Base-by-base conservation (phyloP, 2,329 filamentous ascomycete species). In the Fusarium falciforme region DNA sequence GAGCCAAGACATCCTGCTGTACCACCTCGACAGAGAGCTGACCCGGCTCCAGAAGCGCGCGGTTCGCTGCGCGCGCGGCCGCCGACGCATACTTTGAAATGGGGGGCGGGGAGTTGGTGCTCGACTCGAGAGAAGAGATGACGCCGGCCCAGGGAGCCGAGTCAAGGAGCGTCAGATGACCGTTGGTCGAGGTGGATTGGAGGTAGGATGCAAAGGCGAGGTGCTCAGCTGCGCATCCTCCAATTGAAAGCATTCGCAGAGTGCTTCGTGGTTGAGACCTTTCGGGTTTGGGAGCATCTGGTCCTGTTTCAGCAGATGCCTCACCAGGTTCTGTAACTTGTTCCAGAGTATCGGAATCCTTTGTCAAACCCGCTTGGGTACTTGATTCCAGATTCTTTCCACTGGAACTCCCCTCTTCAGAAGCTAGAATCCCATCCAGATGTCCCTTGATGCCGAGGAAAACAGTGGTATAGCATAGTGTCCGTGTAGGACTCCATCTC, bases 401-500 rank as follows among this genome's bases (percentile, higher is more conserved):
- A 40, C 10, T 14, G 14, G n/a, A 31, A 12, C 12, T n/a, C 35
- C 42, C 67, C 6, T 71, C 44, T 12, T 58, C 55, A 17, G 42
- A 10, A 22, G 66, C 40, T 52, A 68, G 38, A 6, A 85, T 76
- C 31, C 64, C 68, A 29, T 80, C 74, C 3, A 87, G 71, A 31
- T 86, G 75, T 1, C 72, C 67, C 11, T 72, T 68, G 14, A 89
- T 78, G 9, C 78, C 79, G 58, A 82, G 68, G 40, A 92, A 81
- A n/a, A 91, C 83, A 4, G 83, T 79, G n/a, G 90, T 86, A 83
- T 98, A 98, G 72, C 92, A 94, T 61, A 98, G 84, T 0, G 95
- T 93, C 62, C 96, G 88, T 61, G 93, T 93, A 2, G 96, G 94
- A 82, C 95, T 98, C 95, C 96, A 99, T 77, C 96, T 87, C 63